Percentiles rank a stretch among this genome's conserved stretches.
phyloP scores from a whole-genome alignment of 805 yeast species.

The Maudiozyma barnettii region DNA sequence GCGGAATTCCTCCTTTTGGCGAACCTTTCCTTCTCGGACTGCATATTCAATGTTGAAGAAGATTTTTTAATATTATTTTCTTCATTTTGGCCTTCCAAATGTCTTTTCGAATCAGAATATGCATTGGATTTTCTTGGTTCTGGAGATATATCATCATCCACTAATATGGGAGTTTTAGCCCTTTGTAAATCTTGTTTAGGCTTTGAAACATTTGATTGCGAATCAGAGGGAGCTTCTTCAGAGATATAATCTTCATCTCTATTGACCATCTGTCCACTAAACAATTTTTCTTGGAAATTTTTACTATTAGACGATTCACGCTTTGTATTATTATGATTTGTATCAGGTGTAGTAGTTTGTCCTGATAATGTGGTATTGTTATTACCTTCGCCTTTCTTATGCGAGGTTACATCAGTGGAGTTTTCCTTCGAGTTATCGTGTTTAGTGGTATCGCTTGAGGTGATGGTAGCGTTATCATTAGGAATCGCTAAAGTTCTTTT shows the following conservation, averaged over 20 bases:
- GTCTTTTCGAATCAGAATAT: neutral
- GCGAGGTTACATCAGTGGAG: neutral
- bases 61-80: neutral
- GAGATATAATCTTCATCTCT: conserved; percentile 21
- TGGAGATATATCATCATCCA: neutral
- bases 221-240: neutral
- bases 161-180: neutral
- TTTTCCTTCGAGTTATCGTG: neutral
- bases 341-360: neutral
- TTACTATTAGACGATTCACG: conserved; percentile 1
- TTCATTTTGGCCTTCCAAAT: neutral
- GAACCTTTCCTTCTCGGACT: conserved; percentile 24
- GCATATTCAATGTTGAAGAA: neutral
- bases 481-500: neutral
- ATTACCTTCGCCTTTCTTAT: neutral
- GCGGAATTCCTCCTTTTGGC: conserved; percentile 28
- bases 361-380: neutral
- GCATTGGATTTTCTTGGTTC: neutral
- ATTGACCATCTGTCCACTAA: conserved; percentile 28
- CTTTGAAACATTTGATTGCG: neutral
- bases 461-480: neutral
- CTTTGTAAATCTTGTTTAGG: conserved; percentile 5
- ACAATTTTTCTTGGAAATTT: conserved; percentile 28
- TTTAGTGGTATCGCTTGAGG: neutral
- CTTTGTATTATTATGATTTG: neutral